A percentile compares a stretch with the other conserved stretches of the same genome.
Conservation (phyloP, 805 yeast species). For the Millerago galiae region DNA sequence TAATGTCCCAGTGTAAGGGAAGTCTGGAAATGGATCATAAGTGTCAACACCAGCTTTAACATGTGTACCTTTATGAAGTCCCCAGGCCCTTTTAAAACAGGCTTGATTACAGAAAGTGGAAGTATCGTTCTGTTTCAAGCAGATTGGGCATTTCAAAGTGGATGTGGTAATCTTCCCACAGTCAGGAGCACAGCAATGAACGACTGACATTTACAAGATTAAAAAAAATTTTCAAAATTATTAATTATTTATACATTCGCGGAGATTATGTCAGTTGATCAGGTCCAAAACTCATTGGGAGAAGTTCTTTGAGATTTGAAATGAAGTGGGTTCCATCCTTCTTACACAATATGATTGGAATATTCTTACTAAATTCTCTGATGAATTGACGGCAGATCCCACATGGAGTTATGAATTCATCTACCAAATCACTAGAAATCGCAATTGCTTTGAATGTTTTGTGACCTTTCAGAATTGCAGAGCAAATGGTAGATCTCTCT, state of each 20-base stretch:
- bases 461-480: conserved; percentile 44
- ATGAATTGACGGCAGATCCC: conserved; percentile 91
- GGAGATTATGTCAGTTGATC: conserved; percentile 27
- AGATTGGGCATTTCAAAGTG: conserved; percentile 81
- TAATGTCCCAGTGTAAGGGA: conserved; percentile 64
- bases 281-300: conserved; percentile 88
- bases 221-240: not conserved
- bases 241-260: not conserved
- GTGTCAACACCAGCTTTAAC: conserved; percentile 49
- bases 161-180: conserved; percentile 82
- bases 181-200: conserved; percentile 68
- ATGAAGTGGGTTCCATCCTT: conserved; percentile 40
- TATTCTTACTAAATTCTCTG: conserved; percentile 62
- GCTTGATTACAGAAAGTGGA: conserved; percentile 73
- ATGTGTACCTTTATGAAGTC: conserved; percentile 71
- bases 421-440: conserved; percentile 51
- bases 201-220: not conserved
- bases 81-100: conserved; percentile 73
- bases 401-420: conserved; percentile 70
- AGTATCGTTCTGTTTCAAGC: conserved; percentile 63
- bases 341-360: conserved; percentile 67
- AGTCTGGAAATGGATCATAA: conserved; percentile 85
- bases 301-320: conserved; percentile 51
- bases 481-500: conserved; percentile 58
- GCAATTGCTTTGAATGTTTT: conserved; percentile 52